These are phyloP conservation scores for Pseudogymnoascus sp. DNA, from an alignment of 2,329 filamentous ascomycete species.

Conservation along the genomic window DNA sequence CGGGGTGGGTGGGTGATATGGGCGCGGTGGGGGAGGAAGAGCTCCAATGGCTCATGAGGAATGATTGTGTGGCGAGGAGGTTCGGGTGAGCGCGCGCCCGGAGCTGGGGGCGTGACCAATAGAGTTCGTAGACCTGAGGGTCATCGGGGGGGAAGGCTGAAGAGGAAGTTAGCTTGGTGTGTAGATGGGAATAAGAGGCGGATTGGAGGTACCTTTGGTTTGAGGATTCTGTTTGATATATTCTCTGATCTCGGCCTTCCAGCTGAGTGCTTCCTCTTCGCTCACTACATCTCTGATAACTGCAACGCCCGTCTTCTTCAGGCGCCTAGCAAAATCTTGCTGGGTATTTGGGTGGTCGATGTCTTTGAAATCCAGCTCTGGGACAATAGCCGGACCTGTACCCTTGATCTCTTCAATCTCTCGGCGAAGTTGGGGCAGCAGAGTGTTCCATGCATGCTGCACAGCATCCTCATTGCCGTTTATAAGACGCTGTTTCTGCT, in stretches of 20 bases:
- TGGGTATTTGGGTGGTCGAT: slow-evolving; percentile 24
- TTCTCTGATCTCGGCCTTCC: slow-evolving; percentile 57
- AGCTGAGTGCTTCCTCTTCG: slow-evolving; percentile 53
- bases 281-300: slow-evolving; percentile 61
- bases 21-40: slow-evolving; percentile 29
- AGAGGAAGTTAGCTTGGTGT: background rate
- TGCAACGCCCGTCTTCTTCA: slow-evolving; percentile 23
- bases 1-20: slow-evolving; percentile 47
- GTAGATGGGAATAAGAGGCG: background rate
- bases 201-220: slow-evolving; percentile 35
- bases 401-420: slow-evolving; percentile 43
- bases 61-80: slow-evolving; percentile 52
- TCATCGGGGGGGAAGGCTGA: slow-evolving; percentile 56
- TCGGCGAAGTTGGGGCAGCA: slow-evolving; percentile 37
- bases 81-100: slow-evolving; percentile 60
- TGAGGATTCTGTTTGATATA: slow-evolving; percentile 59
- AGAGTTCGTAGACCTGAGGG: slow-evolving; percentile 67
- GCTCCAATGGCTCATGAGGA: slow-evolving; percentile 58
- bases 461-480: slow-evolving; percentile 43
- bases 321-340: slow-evolving; percentile 15
- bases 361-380: slow-evolving; percentile 43
- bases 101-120: slow-evolving; percentile 65
- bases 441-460: slow-evolving; percentile 40
- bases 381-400: slow-evolving; percentile 43
- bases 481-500: slow-evolving; percentile 48